Evolutionary conservation across 75 land plant genomes (phyloP).

Genomic region (Sequoiadendron giganteum): DNA sequence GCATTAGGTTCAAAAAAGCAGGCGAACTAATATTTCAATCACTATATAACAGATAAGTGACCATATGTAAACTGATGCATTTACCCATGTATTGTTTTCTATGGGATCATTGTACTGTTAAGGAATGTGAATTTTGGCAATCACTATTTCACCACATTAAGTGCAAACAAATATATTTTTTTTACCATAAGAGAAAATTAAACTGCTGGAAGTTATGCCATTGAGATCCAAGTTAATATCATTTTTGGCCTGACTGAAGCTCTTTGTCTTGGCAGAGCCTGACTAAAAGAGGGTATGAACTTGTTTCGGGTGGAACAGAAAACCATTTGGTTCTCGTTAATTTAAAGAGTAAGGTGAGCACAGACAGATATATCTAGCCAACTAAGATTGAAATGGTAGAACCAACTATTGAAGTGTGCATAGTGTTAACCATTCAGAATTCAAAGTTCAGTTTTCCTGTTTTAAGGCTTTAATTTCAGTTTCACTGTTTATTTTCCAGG

Average conservation of each 20-base stretch:
- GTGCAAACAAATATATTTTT: background rate
- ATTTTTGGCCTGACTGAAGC: background rate
- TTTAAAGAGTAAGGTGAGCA: constrained; percentile 74
- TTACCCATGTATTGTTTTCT: background rate
- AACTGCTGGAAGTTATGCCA: background rate
- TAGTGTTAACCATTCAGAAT: background rate
- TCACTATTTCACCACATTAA: background rate
- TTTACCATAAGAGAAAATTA: background rate
- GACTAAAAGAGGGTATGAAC: constrained; percentile 67
- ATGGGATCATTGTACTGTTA: background rate
- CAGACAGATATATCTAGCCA: background rate
- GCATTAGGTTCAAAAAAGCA: background rate
- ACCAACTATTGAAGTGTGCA: background rate
- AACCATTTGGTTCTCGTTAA: constrained; percentile 91
- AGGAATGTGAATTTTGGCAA: background rate
- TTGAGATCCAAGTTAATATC: background rate
- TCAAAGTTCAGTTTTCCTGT: background rate
- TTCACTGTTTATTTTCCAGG: background rate
- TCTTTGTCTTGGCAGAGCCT: constrained; percentile 44
- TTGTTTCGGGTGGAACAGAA: constrained; percentile 95
- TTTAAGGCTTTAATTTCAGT: background rate
- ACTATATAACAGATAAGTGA: background rate
- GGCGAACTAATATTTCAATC: background rate
- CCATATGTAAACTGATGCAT: background rate
- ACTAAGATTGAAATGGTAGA: background rate